phyloP scores from a whole-genome alignment of 208 protist species.

The Tritrichomonas foetus region DNA sequence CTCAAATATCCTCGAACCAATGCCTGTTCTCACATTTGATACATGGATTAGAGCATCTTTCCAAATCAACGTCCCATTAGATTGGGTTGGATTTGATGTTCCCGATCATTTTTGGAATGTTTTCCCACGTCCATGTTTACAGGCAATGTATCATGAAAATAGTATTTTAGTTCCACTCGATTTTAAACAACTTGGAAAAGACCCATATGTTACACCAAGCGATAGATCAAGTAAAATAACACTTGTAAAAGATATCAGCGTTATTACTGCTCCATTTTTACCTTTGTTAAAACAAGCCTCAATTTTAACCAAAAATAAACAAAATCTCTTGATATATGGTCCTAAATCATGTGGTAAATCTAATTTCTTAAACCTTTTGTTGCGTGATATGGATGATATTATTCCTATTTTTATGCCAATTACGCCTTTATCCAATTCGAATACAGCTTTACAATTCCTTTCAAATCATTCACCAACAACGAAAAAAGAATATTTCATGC shows the following conservation, averaged over 20 bases:
- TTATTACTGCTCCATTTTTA: neutral
- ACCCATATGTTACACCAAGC: neutral
- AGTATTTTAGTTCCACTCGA: neutral
- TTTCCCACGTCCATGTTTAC: neutral
- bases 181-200: neutral
- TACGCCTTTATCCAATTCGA: neutral
- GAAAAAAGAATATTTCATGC: neutral
- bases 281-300: neutral
- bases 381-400: too few species aligned
- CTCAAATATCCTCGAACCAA: neutral
- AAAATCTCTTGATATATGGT: neutral
- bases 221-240: neutral
- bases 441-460: neutral
- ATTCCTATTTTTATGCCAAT: conserved; percentile 15
- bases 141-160: neutral
- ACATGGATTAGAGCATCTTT: neutral
- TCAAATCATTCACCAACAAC: neutral
- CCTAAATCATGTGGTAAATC: neutral
- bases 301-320: neutral
- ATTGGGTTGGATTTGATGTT: neutral
- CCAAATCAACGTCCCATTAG: neutral
- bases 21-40: neutral
- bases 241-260: neutral
- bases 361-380: neutral
- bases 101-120: neutral